phyloP scores from a whole-genome alignment of 192 early-diverging fungal genomes.

The Oehlia diaphana region DNA sequence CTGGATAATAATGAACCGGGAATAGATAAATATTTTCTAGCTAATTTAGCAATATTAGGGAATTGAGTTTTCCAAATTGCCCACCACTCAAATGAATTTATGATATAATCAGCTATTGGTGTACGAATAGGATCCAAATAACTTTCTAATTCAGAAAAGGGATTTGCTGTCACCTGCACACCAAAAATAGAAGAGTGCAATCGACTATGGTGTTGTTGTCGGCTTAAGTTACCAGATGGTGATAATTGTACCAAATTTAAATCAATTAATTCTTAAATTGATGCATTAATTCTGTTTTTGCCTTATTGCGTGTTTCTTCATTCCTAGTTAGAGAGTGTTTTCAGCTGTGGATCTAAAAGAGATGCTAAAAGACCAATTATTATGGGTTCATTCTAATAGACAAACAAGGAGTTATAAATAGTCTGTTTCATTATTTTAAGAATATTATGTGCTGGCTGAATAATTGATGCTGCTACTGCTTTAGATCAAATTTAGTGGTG shows the following conservation, averaged over 20 bases:
- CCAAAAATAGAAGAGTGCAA: too few species aligned
- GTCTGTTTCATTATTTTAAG: background rate
- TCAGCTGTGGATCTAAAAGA: too few species aligned
- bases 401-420: background rate
- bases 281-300: background rate
- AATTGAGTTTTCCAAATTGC: background rate
- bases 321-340: too few species aligned
- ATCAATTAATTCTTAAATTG: background rate
- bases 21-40: conserved; percentile 9
- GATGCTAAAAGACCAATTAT: too few species aligned
- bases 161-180: too few species aligned
- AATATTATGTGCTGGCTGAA: background rate
- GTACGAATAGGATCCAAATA: background rate
- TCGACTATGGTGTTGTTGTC: too few species aligned
- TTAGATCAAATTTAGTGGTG: too few species aligned
- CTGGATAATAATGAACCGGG: background rate
- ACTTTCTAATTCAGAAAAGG: background rate
- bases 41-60: background rate
- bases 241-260: background rate
- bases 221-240: too few species aligned
- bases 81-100: background rate
- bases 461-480: too few species aligned
- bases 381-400: background rate
- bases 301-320: too few species aligned
- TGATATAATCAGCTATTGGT: background rate